Conservation (phyloP, 228 moss, liverwort and hornwort genomes). For the Sphagnum fallax region DNA sequence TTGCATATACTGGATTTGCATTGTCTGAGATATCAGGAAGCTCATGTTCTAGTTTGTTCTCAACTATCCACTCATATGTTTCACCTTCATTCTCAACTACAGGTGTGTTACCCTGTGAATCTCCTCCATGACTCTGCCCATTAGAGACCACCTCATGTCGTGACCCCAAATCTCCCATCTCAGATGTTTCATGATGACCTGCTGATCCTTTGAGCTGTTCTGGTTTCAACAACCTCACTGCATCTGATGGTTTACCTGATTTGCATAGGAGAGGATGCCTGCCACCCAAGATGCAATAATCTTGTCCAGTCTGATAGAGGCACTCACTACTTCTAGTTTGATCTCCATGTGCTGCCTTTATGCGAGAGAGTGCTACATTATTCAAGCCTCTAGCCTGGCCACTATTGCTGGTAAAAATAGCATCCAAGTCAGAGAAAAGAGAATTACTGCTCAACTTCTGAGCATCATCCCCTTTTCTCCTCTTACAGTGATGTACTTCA, state of each 20-base stretch:
- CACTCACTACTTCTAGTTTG: neutral
- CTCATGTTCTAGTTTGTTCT: slow-evolving; percentile 14
- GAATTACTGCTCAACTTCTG: neutral
- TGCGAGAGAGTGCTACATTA: slow-evolving; percentile 12
- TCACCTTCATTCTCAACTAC: neutral
- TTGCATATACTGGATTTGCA: slow-evolving; percentile 31
- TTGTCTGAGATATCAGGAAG: slow-evolving; percentile 27
- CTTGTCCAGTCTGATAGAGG: neutral
- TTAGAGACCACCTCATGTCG: neutral
- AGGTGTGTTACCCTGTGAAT: no score
- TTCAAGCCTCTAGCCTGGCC: slow-evolving; percentile 4
- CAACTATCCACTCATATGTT: slow-evolving; percentile 22
- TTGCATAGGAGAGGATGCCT: neutral
- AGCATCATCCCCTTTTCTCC: slow-evolving; percentile 3
- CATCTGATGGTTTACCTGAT: neutral
- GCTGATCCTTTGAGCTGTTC: neutral
- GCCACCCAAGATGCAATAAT: neutral
- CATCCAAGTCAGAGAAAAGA: slow-evolving; percentile 11
- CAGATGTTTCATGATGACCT: neutral
- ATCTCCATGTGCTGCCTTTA: slow-evolving; percentile 9
- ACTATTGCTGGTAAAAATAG: slow-evolving; percentile 8
- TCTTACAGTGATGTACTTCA: neutral
- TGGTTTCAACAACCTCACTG: neutral
- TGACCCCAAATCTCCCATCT: neutral
- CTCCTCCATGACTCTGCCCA: neutral